Conservation (phyloP, 495 filamentous ascomycete genomes). For the Daldinia loculata region DNA sequence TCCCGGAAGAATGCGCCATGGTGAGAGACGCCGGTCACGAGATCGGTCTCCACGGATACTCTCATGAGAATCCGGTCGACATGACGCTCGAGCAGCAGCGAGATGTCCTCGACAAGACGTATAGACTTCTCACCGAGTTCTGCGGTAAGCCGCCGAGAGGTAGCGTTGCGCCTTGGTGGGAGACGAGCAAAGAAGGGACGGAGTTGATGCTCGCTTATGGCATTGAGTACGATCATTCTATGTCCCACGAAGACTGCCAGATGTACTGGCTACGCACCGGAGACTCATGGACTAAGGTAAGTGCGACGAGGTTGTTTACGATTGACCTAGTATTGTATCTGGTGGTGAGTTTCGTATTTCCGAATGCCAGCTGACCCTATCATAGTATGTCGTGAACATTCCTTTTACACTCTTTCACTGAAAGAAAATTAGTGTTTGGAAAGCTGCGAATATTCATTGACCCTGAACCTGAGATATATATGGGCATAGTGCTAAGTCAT, state of each 20-base stretch:
- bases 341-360: not conserved
- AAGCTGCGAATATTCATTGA: not conserved
- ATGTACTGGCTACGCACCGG: conserved; percentile 63
- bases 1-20: conserved; percentile 77
- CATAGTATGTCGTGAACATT: not conserved
- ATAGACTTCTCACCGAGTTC: conserved; percentile 74
- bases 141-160: conserved; percentile 77
- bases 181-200: conserved; percentile 70
- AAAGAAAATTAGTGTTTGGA: not conserved
- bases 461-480: not conserved
- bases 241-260: conserved; percentile 65
- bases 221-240: conserved; percentile 65
- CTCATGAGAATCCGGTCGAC: conserved; percentile 76
- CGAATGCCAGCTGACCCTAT: conserved; percentile 2
- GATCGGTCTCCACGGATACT: conserved; percentile 79
- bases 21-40: conserved; percentile 81
- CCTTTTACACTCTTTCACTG: not conserved
- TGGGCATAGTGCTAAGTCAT: not conserved
- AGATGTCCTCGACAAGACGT: conserved; percentile 80
- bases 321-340: too few relatives aligned
- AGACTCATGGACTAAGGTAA: conserved; percentile 53
- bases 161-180: conserved; percentile 74
- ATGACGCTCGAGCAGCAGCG: conserved; percentile 80
- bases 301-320: not conserved
- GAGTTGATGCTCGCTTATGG: conserved; percentile 73